phyloP scores from a whole-genome alignment of 1,139 yeast species.

The Diutina scorzettiae region DNA sequence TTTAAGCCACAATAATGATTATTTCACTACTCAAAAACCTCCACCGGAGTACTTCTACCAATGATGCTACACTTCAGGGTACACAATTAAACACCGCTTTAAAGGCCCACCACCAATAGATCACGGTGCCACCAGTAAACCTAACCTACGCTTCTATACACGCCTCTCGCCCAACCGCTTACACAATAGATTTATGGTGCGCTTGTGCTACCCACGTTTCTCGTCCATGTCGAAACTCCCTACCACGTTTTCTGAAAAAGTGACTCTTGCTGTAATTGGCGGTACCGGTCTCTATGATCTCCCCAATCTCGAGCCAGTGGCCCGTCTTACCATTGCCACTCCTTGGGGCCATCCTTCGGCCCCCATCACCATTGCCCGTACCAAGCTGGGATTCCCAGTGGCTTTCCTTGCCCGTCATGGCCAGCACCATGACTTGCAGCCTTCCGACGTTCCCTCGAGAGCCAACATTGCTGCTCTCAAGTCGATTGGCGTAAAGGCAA shows the following conservation, averaged over 20 bases:
- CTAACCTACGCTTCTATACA: too few relatives aligned
- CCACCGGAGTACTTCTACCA: too few relatives aligned
- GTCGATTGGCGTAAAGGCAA: constrained; percentile 72
- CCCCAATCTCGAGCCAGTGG: constrained; percentile 75
- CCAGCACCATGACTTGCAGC: constrained; percentile 73
- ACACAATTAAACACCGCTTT: too few relatives aligned
- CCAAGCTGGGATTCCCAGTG: constrained; percentile 66
- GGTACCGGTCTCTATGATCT: constrained; percentile 95
- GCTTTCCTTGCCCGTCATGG: constrained; percentile 97
- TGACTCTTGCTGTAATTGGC: constrained; percentile 81
- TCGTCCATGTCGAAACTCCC: constrained; percentile 22
- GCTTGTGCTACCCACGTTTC: too few relatives aligned
- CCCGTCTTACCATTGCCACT: constrained; percentile 65
- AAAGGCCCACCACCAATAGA: too few relatives aligned
- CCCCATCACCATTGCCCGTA: constrained; percentile 78
- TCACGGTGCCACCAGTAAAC: too few relatives aligned
- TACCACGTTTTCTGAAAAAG: constrained; percentile 29
- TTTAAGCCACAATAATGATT: too few relatives aligned
- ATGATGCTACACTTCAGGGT: too few relatives aligned
- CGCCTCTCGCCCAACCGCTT: too few relatives aligned
- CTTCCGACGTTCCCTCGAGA: constrained; percentile 82
- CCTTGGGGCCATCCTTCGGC: constrained; percentile 98
- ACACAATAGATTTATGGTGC: too few relatives aligned
- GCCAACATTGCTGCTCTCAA: constrained; percentile 97
- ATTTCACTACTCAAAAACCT: too few relatives aligned